Evolutionary conservation across 345 rosid genomes (phyloP), one percentile per base, ranked within the genome.

Genomic region (Carallia brachiata): DNA sequence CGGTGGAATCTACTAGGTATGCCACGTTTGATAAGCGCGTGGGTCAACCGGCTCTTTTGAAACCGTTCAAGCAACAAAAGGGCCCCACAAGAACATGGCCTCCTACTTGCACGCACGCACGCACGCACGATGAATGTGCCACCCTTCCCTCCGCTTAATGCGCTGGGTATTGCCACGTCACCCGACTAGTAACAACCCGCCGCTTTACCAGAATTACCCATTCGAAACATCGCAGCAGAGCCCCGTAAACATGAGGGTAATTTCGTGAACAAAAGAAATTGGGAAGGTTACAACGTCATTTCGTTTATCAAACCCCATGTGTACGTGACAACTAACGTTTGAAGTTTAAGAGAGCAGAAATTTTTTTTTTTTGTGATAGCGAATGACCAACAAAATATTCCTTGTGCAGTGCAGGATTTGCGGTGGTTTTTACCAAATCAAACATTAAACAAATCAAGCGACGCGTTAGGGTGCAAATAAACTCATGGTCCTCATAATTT

Each of bases 81-180:
- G 87, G 69, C 87, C 90, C 77, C 50, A 69, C 3, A 7, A 6
- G 73, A 87, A 80, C 85, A 79, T 79, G 84, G 84, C 65, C 67
- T 10, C 80, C 64, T 71, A 70, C 76, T 79, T 77, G 77, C 80
- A 67, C 79, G 82, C 91, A 84, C 88, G 85, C 79, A 76, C 70
- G 72, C 91, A 84, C 88, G 85, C 79, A 76, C 70, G 72, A 56
- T 64, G 95, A 88, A 87, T 84, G 84, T 89, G 88, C 75, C 19
- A 23, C 39, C 32, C 39, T 15, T 7, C 28, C 58, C 62, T 12
- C 88, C 86, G 85, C 76, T 34, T 34, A 65, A 70, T 39, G 61
- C 68, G 84, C 76, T 65, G 75, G 77, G 75, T 1, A 28, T 9
- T 17, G 71, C 80, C 73, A 81, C 80, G 77, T 77, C 69, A 52